A percentile compares a stretch with the other conserved stretches of the same genome.
These are phyloP conservation scores for Tuber calosporum DNA, from an alignment of 495 filamentous ascomycete genomes.

Conservation along the genomic window DNA sequence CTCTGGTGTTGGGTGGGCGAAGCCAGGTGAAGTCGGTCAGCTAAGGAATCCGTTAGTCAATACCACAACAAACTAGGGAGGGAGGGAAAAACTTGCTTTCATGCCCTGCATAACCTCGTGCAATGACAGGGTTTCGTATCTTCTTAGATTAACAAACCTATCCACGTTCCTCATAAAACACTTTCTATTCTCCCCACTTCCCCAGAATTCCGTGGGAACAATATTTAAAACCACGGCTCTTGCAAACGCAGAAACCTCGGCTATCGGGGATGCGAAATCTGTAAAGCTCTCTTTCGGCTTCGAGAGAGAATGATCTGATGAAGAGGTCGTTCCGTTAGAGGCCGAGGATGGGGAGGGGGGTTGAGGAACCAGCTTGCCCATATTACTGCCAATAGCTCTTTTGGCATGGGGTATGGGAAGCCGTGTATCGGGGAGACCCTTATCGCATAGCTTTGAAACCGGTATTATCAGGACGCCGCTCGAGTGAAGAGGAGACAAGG, in stretches of 20 bases:
- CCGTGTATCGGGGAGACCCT: slow-evolving; percentile 28
- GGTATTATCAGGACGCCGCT: slow-evolving; percentile 17
- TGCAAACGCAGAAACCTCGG: slow-evolving; percentile 80
- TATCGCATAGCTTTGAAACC: slow-evolving; percentile 26
- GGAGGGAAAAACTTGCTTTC: slow-evolving; percentile 51
- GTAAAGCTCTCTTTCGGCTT: slow-evolving; percentile 48
- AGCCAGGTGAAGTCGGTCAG: slow-evolving; percentile 67
- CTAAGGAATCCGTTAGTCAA: slow-evolving; percentile 42
- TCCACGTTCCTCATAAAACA: slow-evolving; percentile 61
- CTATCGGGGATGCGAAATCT: slow-evolving; percentile 61
- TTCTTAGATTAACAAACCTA: slow-evolving; percentile 65
- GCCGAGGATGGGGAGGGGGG: neutral
- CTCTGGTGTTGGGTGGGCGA: slow-evolving; percentile 46
- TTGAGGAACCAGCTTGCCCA: slow-evolving; percentile 10
- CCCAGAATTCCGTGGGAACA: slow-evolving; percentile 70
- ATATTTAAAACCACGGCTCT: slow-evolving; percentile 64
- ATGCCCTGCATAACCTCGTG: slow-evolving; percentile 70
- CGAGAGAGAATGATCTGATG: neutral
- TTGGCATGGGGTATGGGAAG: slow-evolving; percentile 9
- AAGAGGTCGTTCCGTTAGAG: slow-evolving; percentile 1
- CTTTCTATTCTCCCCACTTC: slow-evolving; percentile 53
- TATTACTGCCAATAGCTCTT: neutral
- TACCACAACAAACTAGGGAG: neutral
- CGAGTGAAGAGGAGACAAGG: neutral
- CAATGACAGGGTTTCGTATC: slow-evolving; percentile 72